Evolutionary conservation across 1,139 yeast species (phyloP), one percentile per base, ranked within the genome.

Genomic region (Cylindricascospora bacillispora): DNA sequence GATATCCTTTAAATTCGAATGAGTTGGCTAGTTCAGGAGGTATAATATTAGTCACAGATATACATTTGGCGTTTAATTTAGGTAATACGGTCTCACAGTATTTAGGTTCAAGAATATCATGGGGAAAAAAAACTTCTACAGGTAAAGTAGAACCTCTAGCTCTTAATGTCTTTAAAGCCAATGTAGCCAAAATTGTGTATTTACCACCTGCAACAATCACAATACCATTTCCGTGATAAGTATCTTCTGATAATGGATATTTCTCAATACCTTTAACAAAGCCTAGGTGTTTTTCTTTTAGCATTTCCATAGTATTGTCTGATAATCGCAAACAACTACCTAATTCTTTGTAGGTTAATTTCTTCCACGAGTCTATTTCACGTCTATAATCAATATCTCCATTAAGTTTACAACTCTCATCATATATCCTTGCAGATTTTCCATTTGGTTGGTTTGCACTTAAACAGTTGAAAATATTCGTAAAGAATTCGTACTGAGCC

Each of bases 151-250:
- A 69, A 0, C 85, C 83, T 13, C 68, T 54, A 12, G 72, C 65
- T 39, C 93, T 59, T 29, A 82, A 54, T 31, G 77, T 65, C 47
- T 70, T 67, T 37, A 82, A 65, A 1, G 89, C 73, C 16, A 78
- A 57, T 28, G 79, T 57, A 11, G 83, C 69, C 39, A 79, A 58
- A 66, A 92, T 76, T 47, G 79, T 76, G 58, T 74, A 79, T 41
- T 66, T 67, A 2, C 86, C 89, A 25, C 93, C 93, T 13, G 89
- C 89, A 22, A 79, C 86, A 45, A 72, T 76, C 2, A 81, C 93
- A 24, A 81, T 72, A 17, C 94, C 94, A 35, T 71, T 63, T 1
- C 86, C 86, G n/a, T 57, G 47, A 47, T 70, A 73, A 2, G 69
- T 46, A 2, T 62, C 57, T 18, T 56, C 52, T 1, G 83, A 51